Base-by-base conservation (phyloP, 2,329 filamentous ascomycete genomes). In the Colletotrichum trifolii region DNA sequence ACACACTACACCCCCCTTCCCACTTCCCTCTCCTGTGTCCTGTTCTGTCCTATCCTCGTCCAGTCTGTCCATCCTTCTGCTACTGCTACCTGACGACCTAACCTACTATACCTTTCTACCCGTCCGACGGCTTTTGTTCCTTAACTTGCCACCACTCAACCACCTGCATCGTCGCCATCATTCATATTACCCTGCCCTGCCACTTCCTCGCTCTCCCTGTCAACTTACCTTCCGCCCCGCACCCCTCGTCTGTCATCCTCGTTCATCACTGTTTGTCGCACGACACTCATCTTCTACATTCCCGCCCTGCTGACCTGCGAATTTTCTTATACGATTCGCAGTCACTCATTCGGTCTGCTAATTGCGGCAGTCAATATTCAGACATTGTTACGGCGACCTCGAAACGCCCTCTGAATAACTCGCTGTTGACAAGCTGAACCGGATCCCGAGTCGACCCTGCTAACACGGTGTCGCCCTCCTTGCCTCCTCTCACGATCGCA, bases 161-260 rank as follows among this genome's bases (percentile, higher is more conserved):
- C 25, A 25, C 54, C 55, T 64, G 64, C 60, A 66, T 66, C 64
- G 60, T 66, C 59, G 64, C 64, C 64, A 66, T 66, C 60, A 66
- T 66, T 66, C 64, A 64, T 66, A 66, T 54, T 66, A 54, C 64
- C 53, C 48, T 60, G 53, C 64, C 60, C 64, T 66, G 64, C 64
- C 64, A 60, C 54, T 64, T 54, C 60, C 60, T 64, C 40, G 43
- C 48, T 66, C 48, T 66, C 60, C 60, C 60, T 65, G 62, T 62
- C 62, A 65, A 64, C 54, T 53, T 54, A 66, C 60, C 50, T 64
- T 54, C 54, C 64, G 60, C 64, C 64, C 64, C 64, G 64, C 64
- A 66, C 64, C 64, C 64, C 60, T 66, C 60, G 60, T 50, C 64
- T 54, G 60, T 50, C 54, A 66, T 64, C 60, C 64, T 66, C 64